Conservation (phyloP, 805 yeast genomes). For the Yamadazyma phyllophila region DNA sequence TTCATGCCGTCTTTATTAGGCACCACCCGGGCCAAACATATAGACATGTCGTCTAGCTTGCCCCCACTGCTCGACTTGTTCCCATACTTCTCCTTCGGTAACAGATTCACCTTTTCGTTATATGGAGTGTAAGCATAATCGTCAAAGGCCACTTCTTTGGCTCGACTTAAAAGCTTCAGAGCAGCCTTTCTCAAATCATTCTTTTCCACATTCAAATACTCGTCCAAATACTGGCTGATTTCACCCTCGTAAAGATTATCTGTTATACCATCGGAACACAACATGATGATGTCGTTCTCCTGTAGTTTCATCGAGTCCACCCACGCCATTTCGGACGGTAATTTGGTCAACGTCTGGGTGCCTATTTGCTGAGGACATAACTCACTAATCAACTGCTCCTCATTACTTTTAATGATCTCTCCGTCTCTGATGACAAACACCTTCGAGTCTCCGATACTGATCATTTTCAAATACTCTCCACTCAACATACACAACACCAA, state of each 20-base stretch:
- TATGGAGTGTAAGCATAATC: constrained; percentile 54
- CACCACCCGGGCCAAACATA: constrained; percentile 47
- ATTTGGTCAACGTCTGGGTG: constrained; percentile 40
- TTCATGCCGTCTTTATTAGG: constrained; percentile 10
- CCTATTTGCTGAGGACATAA: constrained; percentile 57
- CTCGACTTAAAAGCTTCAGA: constrained; percentile 37
- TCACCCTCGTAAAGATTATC: constrained; percentile 53
- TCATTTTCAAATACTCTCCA: constrained; percentile 44
- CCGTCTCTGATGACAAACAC: constrained; percentile 48
- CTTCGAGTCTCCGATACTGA: constrained; percentile 54
- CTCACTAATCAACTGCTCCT: constrained; percentile 44
- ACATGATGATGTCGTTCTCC: constrained; percentile 42
- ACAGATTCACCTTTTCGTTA: constrained; percentile 47
- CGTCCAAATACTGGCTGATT: constrained; percentile 37
- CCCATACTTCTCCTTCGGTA: constrained; percentile 32
- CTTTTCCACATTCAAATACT: constrained; percentile 25
- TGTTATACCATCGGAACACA: constrained; percentile 54
- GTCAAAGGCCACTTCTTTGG: constrained; percentile 52
- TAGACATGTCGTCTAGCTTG: constrained; percentile 53
- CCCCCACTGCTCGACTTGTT: constrained; percentile 45
- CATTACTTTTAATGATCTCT: constrained; percentile 39
- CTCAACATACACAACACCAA: constrained; percentile 46
- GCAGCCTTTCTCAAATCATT: constrained; percentile 39
- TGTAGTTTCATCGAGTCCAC: constrained; percentile 39
- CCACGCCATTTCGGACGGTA: constrained; percentile 51